Evolutionary conservation across 2,329 filamentous ascomycete genomes (phyloP).

Genomic region (Sporothrix brunneoviolacea): DNA sequence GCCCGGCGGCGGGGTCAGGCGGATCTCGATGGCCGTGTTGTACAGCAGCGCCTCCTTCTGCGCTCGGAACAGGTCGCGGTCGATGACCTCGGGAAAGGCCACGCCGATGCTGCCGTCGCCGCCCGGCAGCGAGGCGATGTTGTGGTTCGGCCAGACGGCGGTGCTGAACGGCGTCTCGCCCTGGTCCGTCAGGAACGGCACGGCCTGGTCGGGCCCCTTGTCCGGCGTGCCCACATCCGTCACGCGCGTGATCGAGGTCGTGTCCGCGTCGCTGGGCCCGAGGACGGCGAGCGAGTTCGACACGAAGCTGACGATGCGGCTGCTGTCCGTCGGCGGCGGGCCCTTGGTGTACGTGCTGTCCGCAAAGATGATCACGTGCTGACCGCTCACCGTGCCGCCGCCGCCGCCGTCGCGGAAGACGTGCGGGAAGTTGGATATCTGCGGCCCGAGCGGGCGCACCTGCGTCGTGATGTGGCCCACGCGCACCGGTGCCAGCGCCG

Average conservation of each 20-base stretch:
- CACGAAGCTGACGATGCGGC: conserved; percentile 15
- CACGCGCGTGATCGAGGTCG: conserved; percentile 6
- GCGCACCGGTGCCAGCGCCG: neutral
- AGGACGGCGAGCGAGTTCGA: conserved; percentile 18
- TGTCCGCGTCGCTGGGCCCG: neutral
- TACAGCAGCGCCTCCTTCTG: conserved; percentile 14
- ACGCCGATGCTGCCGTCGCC: conserved; percentile 3
- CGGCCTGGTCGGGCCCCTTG: conserved; percentile 4
- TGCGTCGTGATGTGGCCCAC: conserved; percentile 9
- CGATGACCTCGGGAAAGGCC: conserved; percentile 16
- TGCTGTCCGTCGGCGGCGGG: conserved; percentile 12
- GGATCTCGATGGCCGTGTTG: conserved; percentile 17
- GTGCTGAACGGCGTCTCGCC: conserved; percentile 7
- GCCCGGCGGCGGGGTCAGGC: neutral
- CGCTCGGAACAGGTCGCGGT: conserved; percentile 13
- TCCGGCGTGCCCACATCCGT: conserved; percentile 8
- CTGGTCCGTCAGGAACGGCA: conserved; percentile 10
- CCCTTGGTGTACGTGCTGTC: conserved; percentile 18
- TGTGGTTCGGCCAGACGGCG: conserved; percentile 18
- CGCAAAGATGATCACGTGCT: conserved; percentile 17
- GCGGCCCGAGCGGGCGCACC: conserved; percentile 10
- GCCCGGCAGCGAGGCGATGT: conserved; percentile 12
- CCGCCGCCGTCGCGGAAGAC: conserved; percentile 19
- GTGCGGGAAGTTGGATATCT: conserved; percentile 18
- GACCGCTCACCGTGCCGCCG: conserved; percentile 16